Conservation (phyloP, 1,284 basidiomycete genomes). For the Apiotrichum gamsii region DNA sequence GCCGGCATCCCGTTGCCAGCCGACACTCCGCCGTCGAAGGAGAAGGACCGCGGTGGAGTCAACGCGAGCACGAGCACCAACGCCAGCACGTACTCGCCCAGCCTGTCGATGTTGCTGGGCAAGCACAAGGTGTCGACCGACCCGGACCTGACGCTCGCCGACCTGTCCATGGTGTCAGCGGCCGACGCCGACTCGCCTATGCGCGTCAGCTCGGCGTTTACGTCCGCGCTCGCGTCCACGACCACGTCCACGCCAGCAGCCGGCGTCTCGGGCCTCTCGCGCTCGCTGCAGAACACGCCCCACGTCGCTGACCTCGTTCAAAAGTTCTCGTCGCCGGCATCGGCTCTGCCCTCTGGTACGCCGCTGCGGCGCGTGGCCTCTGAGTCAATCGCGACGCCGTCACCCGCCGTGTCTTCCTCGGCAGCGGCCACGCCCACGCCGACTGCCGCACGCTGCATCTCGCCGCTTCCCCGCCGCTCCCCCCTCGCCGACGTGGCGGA, state of each 20-base stretch:
- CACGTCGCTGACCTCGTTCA: constrained; percentile 2
- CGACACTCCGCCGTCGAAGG: neutral
- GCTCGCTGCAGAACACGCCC: neutral
- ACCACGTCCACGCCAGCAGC: neutral
- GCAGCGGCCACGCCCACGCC: neutral
- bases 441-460: constrained; percentile 5
- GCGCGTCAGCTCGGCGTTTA: neutral
- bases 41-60: neutral
- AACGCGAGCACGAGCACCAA: too few species aligned
- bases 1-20: constrained; percentile 9
- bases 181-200: neutral
- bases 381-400: neutral
- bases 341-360: neutral
- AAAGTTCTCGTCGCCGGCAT: constrained; percentile 2
- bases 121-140: neutral
- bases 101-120: constrained; percentile 8
- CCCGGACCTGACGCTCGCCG: constrained; percentile 4
- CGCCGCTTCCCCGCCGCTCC: constrained; percentile 6
- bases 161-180: constrained; percentile 6
- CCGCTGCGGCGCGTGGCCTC: neutral
- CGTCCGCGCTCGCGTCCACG: neutral
- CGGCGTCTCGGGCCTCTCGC: neutral
- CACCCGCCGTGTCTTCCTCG: neutral
- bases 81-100: constrained; percentile 8
- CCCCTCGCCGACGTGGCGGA: neutral